Evolutionary conservation across 2,329 filamentous ascomycete species (phyloP), one percentile per base, ranked within the genome.

Genomic region (Trichoderma sp.): DNA sequence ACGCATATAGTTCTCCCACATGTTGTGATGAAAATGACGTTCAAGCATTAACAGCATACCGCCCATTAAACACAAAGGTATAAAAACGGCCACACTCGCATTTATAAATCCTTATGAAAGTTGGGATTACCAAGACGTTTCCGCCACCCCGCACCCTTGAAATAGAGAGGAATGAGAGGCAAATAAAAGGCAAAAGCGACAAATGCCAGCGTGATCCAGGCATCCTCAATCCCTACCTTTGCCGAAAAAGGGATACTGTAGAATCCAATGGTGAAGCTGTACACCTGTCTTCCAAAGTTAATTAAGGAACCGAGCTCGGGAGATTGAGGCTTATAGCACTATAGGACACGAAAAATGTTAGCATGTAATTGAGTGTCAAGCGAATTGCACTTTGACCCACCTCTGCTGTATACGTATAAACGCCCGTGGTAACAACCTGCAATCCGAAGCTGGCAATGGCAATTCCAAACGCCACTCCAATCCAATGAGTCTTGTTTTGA

Each of bases 391-490:
- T 13, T 7, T 31, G 33, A 35, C 63, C 49, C n/a, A 57, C 63
- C 24, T 66, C 63, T 66, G 63, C 63, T 5, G 63, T 66, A 43
- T 66, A 66, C 5, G 63, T 66, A 49, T 66, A 66, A 5, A 66
- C 63, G n/a, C 53, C 63, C 3, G 63, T 66, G 19, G 63, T 66
- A 13, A 43, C 56, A 24, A 66, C 63, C 53, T 66, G 63, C 14
- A 66, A 21, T 19, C 63, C 63, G 13, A 43, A 43, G 35, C 63
- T 66, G 7, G 63, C 52, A 29, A 66, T 66, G 29, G 63, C 63
- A 49, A 66, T 66, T 66, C 63, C 63, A n/a, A 66, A 35, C 3
- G 63, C 63, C 27, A 66, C 63, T 27, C 63, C 63, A n/a, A 66
- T 66, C 63, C 63, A 58, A n/a, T 66, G 63, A 19, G 63, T 58